Evolutionary conservation across 176 grass and related monocot genomes (phyloP), one percentile per base, ranked within the genome.

Genomic region (Phragmites australis): DNA sequence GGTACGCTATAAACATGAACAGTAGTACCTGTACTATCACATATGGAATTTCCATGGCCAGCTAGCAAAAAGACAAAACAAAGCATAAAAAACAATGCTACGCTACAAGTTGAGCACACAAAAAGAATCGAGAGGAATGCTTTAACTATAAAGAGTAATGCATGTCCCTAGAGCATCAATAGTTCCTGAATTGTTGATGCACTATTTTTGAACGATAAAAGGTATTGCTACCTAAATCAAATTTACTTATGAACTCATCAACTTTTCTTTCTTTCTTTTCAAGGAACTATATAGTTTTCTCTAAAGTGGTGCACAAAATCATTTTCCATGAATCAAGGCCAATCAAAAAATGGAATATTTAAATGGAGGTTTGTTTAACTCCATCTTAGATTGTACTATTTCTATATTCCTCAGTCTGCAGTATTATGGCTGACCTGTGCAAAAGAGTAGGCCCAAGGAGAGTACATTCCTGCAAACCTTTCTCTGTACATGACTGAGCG

Each of bases 381-480:
- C n/a, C n/a, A 25, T 56, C 53, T n/a, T 4, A 25, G 3, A 56
- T 25, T 25, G n/a, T 25, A 56, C n/a, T 25, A n/a, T 3, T 56
- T 9, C 53, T 56, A 55, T 23, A 54, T 54, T 54, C 21, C 21
- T 54, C 21, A 32, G 13, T 65, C 17, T 1, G 9, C 32, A 40
- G 32, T 41, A n/a, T 41, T 12, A n/a, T 22, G 8, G 32, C 62
- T 41, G 17, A 91, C 82, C 93, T 90, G 93, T 23, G 93, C 90
- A 55, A 97, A 86, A 15, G 87, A 92, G 65, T 97, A 97, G 56
- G 88, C 90, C 93, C 93, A 97, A 40, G 82, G 85, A 23, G 93
- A 92, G 81, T 92, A 95, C 93, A 92, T 96, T 78, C 90, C 90
- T 22, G 90, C 85, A 83, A 92, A 96, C 8, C 82, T 96, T 43